Conservation (phyloP, 805 yeast species). For the Komagataella phaffii region DNA sequence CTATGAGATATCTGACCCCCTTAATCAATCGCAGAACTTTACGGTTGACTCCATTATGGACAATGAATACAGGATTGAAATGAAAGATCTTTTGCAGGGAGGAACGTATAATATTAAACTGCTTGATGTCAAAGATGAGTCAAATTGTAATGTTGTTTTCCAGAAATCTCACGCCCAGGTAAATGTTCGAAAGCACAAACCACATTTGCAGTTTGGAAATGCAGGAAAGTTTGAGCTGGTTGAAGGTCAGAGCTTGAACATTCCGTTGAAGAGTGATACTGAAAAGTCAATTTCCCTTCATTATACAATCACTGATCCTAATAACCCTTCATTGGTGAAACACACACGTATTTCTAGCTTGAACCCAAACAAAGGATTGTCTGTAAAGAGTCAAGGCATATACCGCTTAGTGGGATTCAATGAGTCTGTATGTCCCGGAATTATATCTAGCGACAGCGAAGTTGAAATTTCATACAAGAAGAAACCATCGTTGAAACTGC, state of each 20-base stretch:
- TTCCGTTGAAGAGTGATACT: slow-evolving; percentile 36
- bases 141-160: slow-evolving; percentile 65
- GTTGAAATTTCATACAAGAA: slow-evolving; percentile 15
- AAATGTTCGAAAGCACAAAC: slow-evolving; percentile 58
- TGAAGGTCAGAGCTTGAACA: slow-evolving; percentile 42
- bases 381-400: slow-evolving; percentile 25
- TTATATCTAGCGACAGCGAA: slow-evolving; percentile 10
- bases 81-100: slow-evolving; percentile 47
- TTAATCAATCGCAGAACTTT: slow-evolving; percentile 27
- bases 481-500: slow-evolving; percentile 13
- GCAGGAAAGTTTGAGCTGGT: slow-evolving; percentile 26
- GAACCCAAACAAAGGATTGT: slow-evolving; percentile 14
- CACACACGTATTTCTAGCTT: slow-evolving; percentile 5
- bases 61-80: slow-evolving; percentile 26
- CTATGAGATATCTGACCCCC: slow-evolving; percentile 55
- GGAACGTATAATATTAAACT: slow-evolving; percentile 62
- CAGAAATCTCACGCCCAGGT: slow-evolving; percentile 50
- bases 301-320: slow-evolving; percentile 16
- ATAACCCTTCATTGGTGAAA: slow-evolving; percentile 5
- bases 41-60: slow-evolving; percentile 25
- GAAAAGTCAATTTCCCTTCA: slow-evolving; percentile 17
- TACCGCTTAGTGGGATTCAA: slow-evolving; percentile 25
- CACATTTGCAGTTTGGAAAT: slow-evolving; percentile 26
- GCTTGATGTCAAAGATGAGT: slow-evolving; percentile 56
- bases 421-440: slow-evolving; percentile 34